Conservation (phyloP, 2,329 filamentous ascomycete species). For the Fusarium subglutinans region DNA sequence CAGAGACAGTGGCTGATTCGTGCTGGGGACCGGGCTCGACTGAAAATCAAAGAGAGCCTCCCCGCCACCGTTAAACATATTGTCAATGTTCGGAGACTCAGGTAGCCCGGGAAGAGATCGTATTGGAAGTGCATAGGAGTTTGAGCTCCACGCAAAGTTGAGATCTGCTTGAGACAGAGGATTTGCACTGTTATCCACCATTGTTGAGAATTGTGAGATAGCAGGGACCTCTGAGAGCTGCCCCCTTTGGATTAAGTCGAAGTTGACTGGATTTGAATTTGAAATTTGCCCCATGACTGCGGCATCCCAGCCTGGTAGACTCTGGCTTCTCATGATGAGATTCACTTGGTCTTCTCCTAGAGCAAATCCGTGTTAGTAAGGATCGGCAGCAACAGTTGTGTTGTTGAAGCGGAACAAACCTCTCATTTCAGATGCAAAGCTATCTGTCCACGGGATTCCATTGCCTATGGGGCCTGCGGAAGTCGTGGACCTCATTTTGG, state of each 20-base stretch:
- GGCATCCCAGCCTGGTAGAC: not conserved
- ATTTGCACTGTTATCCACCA: no score
- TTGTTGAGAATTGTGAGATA: not conserved
- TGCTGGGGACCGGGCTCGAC: not conserved
- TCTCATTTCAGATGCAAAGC: not conserved
- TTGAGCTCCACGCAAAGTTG: not conserved
- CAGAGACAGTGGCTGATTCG: not conserved
- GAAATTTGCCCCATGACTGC: not conserved
- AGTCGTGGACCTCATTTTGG: not conserved
- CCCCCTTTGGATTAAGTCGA: not conserved
- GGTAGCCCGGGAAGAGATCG: not conserved
- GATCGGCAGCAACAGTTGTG: fast-evolving
- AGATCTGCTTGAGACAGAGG: not conserved
- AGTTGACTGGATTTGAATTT: not conserved
- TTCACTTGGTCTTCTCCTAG: not conserved
- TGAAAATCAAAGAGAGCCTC: not conserved
- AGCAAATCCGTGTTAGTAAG: not conserved
- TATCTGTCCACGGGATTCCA: not conserved
- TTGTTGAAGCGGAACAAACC: not conserved
- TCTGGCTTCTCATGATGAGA: not conserved
- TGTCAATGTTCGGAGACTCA: fast-evolving
- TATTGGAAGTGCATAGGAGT: not conserved
- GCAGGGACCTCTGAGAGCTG: not conserved
- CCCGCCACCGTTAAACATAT: not conserved
- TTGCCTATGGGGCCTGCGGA: not conserved